Conservation (phyloP, 768 basidiomycete genomes). For the Naganishia friedmannii region DNA sequence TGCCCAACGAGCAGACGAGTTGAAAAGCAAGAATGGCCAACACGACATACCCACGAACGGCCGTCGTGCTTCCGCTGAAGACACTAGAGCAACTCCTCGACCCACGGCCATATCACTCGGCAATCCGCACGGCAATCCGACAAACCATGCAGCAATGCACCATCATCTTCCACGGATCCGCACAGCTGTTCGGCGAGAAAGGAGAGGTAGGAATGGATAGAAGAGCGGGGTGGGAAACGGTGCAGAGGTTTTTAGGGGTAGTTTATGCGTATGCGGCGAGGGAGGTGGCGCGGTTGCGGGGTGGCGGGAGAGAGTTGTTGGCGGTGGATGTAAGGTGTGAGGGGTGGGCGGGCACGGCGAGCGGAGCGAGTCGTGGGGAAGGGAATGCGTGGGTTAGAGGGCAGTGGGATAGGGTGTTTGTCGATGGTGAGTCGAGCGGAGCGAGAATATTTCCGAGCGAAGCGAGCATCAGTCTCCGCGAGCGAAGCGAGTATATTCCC, state of each 20-base stretch:
- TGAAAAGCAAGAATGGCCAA: not conserved
- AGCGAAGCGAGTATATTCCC: too few relatives aligned
- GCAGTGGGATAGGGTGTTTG: slow-evolving; percentile 50
- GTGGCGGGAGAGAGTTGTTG: slow-evolving; percentile 63
- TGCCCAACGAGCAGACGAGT: too few relatives aligned
- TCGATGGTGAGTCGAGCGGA: slow-evolving; percentile 44
- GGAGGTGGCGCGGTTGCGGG: slow-evolving; percentile 64
- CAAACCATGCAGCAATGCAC: slow-evolving; percentile 25
- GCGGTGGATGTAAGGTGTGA: slow-evolving; percentile 73
- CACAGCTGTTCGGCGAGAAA: slow-evolving; percentile 1
- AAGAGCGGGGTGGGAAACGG: slow-evolving; percentile 58
- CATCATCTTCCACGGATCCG: slow-evolving; percentile 29
- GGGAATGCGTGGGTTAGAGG: slow-evolving; percentile 36
- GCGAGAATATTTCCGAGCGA: too few relatives aligned
- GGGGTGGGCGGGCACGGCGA: slow-evolving; percentile 58
- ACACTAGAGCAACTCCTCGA: slow-evolving; percentile 26
- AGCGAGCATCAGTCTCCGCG: too few relatives aligned
- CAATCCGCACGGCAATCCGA: slow-evolving; percentile 23
- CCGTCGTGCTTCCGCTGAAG: slow-evolving; percentile 40
- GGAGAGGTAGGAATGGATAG: slow-evolving; percentile 19
- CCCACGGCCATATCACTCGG: slow-evolving; percentile 32
- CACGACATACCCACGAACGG: not conserved
- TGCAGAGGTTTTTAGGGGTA: slow-evolving; percentile 75
- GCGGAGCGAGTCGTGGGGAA: slow-evolving; percentile 31
- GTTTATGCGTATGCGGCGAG: slow-evolving; percentile 83